These are phyloP conservation scores for Bullera alba DNA, from an alignment of 768 basidiomycete genomes.

Conservation along the genomic window DNA sequence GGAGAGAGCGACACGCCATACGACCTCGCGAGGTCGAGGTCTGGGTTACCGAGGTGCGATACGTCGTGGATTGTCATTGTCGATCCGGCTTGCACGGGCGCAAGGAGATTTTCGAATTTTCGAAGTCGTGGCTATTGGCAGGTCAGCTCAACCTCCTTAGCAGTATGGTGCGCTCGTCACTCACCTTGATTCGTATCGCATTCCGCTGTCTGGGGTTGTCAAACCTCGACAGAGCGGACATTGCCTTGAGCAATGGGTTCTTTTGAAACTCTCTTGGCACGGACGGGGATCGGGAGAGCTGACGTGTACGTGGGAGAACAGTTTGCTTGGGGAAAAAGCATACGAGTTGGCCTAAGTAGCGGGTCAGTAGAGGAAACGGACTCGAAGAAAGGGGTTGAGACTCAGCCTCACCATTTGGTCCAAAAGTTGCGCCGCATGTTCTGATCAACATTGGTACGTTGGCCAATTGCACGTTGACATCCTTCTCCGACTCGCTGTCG, in stretches of 20 bases:
- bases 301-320: slow-evolving; percentile 16
- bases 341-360: slow-evolving; percentile 64
- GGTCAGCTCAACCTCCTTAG: too few species aligned
- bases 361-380: background rate
- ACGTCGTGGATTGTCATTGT: slow-evolving; percentile 31
- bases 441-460: slow-evolving; percentile 66
- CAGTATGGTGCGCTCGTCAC: background rate
- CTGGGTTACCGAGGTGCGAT: slow-evolving; percentile 13
- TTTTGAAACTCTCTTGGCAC: slow-evolving; percentile 10
- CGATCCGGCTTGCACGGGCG: slow-evolving; percentile 30
- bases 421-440: slow-evolving; percentile 81
- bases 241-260: slow-evolving; percentile 35
- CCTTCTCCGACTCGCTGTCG: slow-evolving; percentile 41
- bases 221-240: slow-evolving; percentile 33
- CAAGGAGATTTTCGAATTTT: slow-evolving; percentile 10
- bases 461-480: slow-evolving; percentile 9
- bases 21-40: slow-evolving; percentile 15
- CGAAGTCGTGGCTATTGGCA: slow-evolving; percentile 9
- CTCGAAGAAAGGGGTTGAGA: background rate
- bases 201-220: slow-evolving; percentile 20
- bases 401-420: slow-evolving; percentile 64
- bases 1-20: slow-evolving; percentile 15
- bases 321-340: slow-evolving; percentile 62
- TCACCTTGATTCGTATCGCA: slow-evolving; percentile 5
- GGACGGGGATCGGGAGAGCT: slow-evolving; percentile 35